Evolutionary conservation across 2,329 filamentous ascomycete species (phyloP), one percentile per base, ranked within the genome.

Genomic region (Trichothecium sympodiale): DNA sequence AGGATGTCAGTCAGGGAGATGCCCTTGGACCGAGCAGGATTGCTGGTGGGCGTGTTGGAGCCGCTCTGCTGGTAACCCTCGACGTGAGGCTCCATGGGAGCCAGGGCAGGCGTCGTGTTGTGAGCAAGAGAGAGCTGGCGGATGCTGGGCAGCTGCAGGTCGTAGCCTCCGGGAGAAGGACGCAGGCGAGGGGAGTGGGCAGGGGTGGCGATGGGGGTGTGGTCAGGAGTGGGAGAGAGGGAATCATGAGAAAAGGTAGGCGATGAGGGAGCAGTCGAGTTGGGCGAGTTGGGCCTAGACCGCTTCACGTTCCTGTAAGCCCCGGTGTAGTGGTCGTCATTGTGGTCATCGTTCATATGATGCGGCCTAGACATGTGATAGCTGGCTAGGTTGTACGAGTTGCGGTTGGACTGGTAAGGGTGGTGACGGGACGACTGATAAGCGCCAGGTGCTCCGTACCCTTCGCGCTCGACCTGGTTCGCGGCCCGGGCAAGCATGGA

Each of bases 201-300:
- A 4, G 89, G 89, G 5, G 89, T 98, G 18, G 88, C 89, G 38
- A 96, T 77, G n/a, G 89, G 89, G n/a, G 91, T 96, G 65, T 95
- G 88, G 53, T 96, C 89, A 9, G 89, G 91, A 2, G 89, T 98
- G 4, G 89, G 91, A 8, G 89, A 96, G 32, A 89, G 73, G 9
- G 89, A 95, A 59, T 94, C 87, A 61, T 95, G 87, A 3, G 89
- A 95, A 58, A 95, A 94, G 4, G 88, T 95, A 17, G 89, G 89
- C 23, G 89, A 96, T 17, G 89, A 94, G 15, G 91, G 91, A 33
- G 89, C 89, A 3, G 89, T 96, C 8, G 88, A 95, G 61, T 93
- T 86, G 36, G 89, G 91, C 26, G 89, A 95, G 57, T 88, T 91
- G 30, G 91, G 89, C 48, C 89, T 71, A 41, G 89, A 96, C 43